Conservation (phyloP, 176 grass and related monocot genomes). For the Triticum dicoccoides region DNA sequence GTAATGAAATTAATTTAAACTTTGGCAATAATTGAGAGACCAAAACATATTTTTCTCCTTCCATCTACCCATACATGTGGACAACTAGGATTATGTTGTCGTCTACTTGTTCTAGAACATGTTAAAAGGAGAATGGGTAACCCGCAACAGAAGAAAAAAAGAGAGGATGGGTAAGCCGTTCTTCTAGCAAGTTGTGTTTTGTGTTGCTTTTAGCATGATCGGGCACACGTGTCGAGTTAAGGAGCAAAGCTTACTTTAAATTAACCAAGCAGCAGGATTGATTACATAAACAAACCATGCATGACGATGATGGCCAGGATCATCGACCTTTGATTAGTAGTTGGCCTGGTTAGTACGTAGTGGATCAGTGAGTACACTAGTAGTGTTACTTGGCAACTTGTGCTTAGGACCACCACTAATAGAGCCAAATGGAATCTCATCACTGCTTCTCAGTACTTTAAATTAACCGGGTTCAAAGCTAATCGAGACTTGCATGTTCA, state of each 20-base stretch:
- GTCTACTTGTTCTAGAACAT: not conserved
- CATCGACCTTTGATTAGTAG: not conserved
- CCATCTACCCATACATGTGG: not conserved
- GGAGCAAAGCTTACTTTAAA: conserved; percentile 4
- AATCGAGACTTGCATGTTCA: not conserved
- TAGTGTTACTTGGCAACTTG: not conserved
- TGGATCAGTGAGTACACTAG: not conserved
- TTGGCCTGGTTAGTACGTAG: not conserved
- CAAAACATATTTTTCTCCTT: not conserved
- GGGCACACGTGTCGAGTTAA: not conserved
- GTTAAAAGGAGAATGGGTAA: not conserved
- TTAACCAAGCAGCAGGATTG: not conserved
- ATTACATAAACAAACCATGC: not conserved
- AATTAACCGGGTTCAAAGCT: not conserved
- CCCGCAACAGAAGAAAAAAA: not conserved
- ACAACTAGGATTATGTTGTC: not conserved
- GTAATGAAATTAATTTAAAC: not conserved
- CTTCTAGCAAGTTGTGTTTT: not conserved
- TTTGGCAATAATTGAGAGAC: not conserved
- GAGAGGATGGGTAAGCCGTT: not conserved
- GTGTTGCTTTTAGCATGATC: not conserved
- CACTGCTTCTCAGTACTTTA: not conserved
- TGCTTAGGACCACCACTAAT: conserved; percentile 1
- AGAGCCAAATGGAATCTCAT: not conserved
- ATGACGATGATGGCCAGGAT: not conserved